phyloP scores from a whole-genome alignment of 805 yeast species.

The Diddensiella caesifluorescens region DNA sequence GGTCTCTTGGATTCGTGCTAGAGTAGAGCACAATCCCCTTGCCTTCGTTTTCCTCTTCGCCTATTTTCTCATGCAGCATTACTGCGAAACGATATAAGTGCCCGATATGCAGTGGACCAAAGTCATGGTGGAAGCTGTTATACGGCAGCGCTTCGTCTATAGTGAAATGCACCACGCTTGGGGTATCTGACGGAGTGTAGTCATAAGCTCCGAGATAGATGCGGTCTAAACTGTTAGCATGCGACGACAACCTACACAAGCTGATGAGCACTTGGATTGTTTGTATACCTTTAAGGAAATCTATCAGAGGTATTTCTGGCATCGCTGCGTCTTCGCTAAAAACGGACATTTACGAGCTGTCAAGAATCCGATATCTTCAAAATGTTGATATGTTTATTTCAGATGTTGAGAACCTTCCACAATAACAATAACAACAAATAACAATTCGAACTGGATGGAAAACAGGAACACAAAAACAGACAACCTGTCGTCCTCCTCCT shows the following conservation, averaged over 20 bases:
- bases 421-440: too few species aligned
- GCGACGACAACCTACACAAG: too few species aligned
- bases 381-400: too few species aligned
- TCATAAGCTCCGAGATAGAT: slow-evolving; percentile 90
- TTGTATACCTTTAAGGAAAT: slow-evolving; percentile 32
- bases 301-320: slow-evolving; percentile 30
- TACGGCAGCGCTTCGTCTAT: slow-evolving; percentile 90
- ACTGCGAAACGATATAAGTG: slow-evolving; percentile 94
- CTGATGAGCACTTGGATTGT: neutral
- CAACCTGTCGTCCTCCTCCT: too few species aligned
- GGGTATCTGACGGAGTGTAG: slow-evolving; percentile 68
- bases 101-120: slow-evolving; percentile 94
- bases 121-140: slow-evolving; percentile 92
- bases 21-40: slow-evolving; percentile 91
- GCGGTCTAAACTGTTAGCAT: slow-evolving; percentile 40
- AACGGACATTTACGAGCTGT: too few species aligned
- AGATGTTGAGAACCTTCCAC: too few species aligned
- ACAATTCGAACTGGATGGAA: too few species aligned
- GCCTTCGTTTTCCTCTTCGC: slow-evolving; percentile 75
- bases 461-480: too few species aligned
- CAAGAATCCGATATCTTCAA: too few species aligned
- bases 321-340: too few species aligned
- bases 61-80: slow-evolving; percentile 81
- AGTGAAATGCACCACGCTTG: slow-evolving; percentile 75
- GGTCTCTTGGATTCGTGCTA: slow-evolving; percentile 66